Evolutionary conservation across 1,284 basidiomycete genomes (phyloP), one percentile per base, ranked within the genome.

Genomic region (Peniophora sp.): DNA sequence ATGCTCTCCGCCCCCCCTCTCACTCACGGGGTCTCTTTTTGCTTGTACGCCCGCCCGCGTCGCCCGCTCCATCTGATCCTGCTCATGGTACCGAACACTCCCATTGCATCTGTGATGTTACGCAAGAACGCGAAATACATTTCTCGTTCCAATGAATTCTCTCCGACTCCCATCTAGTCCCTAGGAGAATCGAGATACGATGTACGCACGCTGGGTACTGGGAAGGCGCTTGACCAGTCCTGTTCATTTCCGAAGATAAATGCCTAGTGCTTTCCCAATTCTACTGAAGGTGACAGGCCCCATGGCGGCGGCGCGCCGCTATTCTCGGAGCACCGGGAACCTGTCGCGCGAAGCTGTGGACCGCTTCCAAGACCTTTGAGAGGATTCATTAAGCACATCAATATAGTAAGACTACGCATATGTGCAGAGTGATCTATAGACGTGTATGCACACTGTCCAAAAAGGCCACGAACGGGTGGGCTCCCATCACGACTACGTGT

Each of bases 151-250:
- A 32, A 32, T 32, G 27, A 55, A 50, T 46, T 53, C 54, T 50
- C 24, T 12, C 27, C n/a, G n/a, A 17, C 17, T 47, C n/a, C 10
- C 18, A 24, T 27, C 24, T 12, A 32, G 27, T 32, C 27, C 27
- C 27, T 5, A 32, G 5, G 27, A 32, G 27, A 12, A 6, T 32
- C 5, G 5, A 32, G 27, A 32, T 32, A 32, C 27, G 27, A 32
- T 32, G 27, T 12, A 12, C 27, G 27, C 6, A 32, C 27, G 27
- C 5, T 32, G 27, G 27, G 27, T 12, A 62, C 52, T 74, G 72
- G 58, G 63, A 69, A 43, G 63, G 77, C 9, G 74, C 83, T 57
- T 78, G 84, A 57, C 56, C 65, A 32, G 70, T 85, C 20, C 71
- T 68, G 37, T 82, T 80, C 27, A 63, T 71, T 36, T 67, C 67